These are phyloP conservation scores for Porpolomopsis calyptriformis DNA, from an alignment of 768 basidiomycete genomes.

Conservation along the genomic window DNA sequence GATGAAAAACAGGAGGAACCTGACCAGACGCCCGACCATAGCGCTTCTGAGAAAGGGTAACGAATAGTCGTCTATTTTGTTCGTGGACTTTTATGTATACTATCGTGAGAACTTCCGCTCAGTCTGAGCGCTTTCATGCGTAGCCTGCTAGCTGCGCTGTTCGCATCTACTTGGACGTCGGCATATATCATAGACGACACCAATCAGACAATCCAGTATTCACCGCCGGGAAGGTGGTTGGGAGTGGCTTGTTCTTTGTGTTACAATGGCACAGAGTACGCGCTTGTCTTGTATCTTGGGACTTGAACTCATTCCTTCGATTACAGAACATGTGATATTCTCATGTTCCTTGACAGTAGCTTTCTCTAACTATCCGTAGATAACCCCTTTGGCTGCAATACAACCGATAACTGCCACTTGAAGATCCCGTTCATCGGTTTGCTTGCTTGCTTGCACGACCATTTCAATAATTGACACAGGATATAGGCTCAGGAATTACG, in stretches of 20 bases:
- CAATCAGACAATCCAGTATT: constrained; percentile 5
- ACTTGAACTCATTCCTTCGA: constrained; percentile 1
- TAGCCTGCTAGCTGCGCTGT: not conserved
- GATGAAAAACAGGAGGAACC: no score
- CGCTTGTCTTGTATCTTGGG: constrained; percentile 2
- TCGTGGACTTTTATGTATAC: no score
- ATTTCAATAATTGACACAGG: constrained; percentile 1
- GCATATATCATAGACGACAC: constrained; percentile 4
- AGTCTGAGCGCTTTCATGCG: not conserved
- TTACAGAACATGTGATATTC: constrained; percentile 4
- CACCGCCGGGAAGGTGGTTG: constrained; percentile 1
- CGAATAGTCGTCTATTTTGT: no score
- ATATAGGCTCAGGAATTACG: constrained; percentile 5
- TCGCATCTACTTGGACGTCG: constrained; percentile 2
- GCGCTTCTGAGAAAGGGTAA: no score
- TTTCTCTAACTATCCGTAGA: constrained; percentile 3
- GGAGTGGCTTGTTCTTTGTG: not conserved
- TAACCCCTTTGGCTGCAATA: constrained; percentile 5
- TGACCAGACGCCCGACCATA: no score
- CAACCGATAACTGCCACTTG: constrained; percentile 4
- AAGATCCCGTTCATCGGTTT: constrained; percentile 3
- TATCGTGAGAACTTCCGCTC: no score
- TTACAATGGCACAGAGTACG: constrained; percentile 1
- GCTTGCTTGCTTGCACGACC: not conserved
- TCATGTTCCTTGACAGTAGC: not conserved